Evolutionary conservation across 1,284 basidiomycete genomes (phyloP), one percentile per base, ranked within the genome.

Genomic region (Boletus sp.): DNA sequence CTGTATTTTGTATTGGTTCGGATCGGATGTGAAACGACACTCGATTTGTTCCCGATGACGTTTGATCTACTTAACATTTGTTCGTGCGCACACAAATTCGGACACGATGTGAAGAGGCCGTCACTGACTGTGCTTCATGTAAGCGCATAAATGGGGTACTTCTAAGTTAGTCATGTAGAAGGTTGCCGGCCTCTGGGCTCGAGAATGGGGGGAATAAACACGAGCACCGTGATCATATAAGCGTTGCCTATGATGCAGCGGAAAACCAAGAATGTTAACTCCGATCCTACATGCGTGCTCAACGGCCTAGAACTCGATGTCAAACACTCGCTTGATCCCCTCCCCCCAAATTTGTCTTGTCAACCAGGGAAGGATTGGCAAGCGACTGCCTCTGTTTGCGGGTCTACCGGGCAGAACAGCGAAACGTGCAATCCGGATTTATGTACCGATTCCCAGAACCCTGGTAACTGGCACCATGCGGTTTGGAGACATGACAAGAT

Each of bases 341-440:
- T 64, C 70, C 56, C 71, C 74, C 73, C 60, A 70, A 63, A 64
- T 68, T 61, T 63, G 64, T 63, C 59, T 52, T 60, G 52, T 67
- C 56, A 35, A 58, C 61, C 59, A 64, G 60, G 55, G 60, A 65
- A 56, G 62, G 64, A 68, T 68, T 55, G 57, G 44, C 60, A 62
- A 58, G 76, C 62, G 59, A 57, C 48, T 70, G 50, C 48, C 52
- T 55, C 44, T 62, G 27, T 56, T 51, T 60, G 76, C 66, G 75
- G 73, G 73, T 60, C 75, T 76, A 74, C 72, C 72, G 75, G 73
- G 71, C 61, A 68, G 72, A 57, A 60, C 60, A 54, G 30, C 50
- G 65, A 59, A 70, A 68, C 68, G 59, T 65, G 66, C 50, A 54
- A 56, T 62, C 53, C 69, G 54, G 61, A 72, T 64, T 61, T 65